Percentiles rank a stretch among this genome's conserved stretches.
Evolutionary conservation across 306 rosid species (phyloP).

Genomic region (Sophora flavescens): DNA sequence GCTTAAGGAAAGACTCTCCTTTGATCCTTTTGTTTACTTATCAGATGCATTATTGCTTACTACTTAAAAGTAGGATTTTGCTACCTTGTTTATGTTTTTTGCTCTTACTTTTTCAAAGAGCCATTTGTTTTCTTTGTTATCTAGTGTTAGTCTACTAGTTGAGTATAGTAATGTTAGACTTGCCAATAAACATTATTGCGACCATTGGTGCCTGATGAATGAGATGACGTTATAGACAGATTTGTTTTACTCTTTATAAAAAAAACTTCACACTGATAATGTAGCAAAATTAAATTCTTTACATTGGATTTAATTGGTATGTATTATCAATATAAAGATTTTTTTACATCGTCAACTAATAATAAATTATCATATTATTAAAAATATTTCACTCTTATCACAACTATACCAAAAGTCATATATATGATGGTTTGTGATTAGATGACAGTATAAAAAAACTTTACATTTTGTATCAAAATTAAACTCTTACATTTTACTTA

Average conservation of each 20-base stretch:
- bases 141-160: constrained; percentile 10
- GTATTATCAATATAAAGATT: too few species aligned
- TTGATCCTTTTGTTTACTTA: constrained; percentile 1
- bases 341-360: too few species aligned
- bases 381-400: too few species aligned
- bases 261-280: too few species aligned
- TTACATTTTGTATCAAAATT: too few species aligned
- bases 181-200: constrained; percentile 35
- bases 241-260: not conserved
- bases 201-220: not conserved
- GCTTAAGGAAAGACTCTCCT: constrained; percentile 39
- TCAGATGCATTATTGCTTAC: constrained; percentile 25
- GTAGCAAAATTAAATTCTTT: too few species aligned
- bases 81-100: not conserved
- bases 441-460: too few species aligned
- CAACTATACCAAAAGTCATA: too few species aligned
- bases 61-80: constrained; percentile 28
- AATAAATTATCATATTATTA: too few species aligned
- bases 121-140: not conserved
- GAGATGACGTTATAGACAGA: not conserved
- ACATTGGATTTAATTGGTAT: too few species aligned
- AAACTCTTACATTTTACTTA: not conserved
- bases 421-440: too few species aligned
- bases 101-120: not conserved
- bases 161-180: constrained; percentile 22